Conservation (phyloP, 2,329 filamentous ascomycete genomes). For the Penicillium sp. region DNA sequence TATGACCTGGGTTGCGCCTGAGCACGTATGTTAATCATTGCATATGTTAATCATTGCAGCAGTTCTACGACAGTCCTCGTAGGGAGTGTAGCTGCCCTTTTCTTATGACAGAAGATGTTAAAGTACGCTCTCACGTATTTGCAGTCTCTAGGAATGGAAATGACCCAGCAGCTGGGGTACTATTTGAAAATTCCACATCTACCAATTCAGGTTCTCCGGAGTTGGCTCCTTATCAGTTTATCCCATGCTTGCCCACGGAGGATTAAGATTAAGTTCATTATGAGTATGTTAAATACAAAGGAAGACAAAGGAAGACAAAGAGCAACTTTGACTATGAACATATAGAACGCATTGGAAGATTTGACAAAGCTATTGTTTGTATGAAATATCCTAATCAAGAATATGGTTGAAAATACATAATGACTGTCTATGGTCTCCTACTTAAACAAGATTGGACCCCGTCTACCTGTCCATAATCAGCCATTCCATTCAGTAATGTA, state of each 20-base stretch:
- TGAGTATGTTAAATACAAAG: not conserved
- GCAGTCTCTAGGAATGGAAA: too few species aligned
- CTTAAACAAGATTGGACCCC: not conserved
- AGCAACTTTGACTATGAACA: too few species aligned
- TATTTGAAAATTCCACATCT: not conserved
- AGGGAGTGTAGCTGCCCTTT: not conserved
- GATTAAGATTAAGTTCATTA: too few species aligned
- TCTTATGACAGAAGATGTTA: too few species aligned
- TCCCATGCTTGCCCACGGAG: not conserved
- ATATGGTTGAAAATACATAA: too few species aligned
- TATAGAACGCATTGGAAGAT: not conserved
- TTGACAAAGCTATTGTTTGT: not conserved
- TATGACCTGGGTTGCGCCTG: too few species aligned
- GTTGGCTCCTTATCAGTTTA: not conserved
- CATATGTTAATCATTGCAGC: not conserved
- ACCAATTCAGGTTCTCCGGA: not conserved
- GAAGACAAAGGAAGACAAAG: not conserved
- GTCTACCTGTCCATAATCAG: not conserved
- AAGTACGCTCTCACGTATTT: not conserved
- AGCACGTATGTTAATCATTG: too few species aligned
- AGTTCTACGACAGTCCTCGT: not conserved
- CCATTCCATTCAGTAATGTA: not conserved
- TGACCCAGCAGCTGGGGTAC: too few species aligned
- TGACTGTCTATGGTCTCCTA: not conserved
- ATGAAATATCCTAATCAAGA: not conserved